A percentile compares a stretch with the other conserved stretches of the same genome.
These are phyloP conservation scores for Paracorniculantispora psalliotae DNA, from an alignment of 2,329 filamentous ascomycete species.

Conservation along the genomic window DNA sequence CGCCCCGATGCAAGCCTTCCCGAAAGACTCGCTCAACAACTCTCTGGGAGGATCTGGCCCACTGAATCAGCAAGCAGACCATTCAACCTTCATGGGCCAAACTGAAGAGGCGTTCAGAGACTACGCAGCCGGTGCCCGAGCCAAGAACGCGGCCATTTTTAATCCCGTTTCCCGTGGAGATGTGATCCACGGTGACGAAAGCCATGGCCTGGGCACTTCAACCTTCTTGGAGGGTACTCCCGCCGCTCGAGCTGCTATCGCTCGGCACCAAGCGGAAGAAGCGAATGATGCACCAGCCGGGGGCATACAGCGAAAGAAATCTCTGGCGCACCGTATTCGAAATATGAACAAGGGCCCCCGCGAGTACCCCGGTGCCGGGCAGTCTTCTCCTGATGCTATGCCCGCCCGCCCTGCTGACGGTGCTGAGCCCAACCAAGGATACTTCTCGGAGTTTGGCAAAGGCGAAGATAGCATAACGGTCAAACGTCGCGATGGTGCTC, in stretches of 20 bases:
- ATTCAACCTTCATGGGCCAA: conserved; percentile 80
- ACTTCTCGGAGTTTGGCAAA: conserved; percentile 72
- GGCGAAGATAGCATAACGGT: conserved; percentile 49
- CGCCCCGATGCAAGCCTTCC: conserved; percentile 95
- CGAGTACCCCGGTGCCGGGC: conserved; percentile 51
- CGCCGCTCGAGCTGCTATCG: conserved; percentile 73
- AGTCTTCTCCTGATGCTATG: conserved; percentile 35
- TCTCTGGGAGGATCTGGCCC: conserved; percentile 83
- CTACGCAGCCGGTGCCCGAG: conserved; percentile 48
- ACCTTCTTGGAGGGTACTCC: conserved; percentile 95
- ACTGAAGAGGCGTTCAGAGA: conserved; percentile 84
- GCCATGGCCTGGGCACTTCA: conserved; percentile 80
- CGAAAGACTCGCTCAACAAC: conserved; percentile 89
- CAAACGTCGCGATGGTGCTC: conserved; percentile 33
- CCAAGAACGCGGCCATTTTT: conserved; percentile 47
- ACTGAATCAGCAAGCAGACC: conserved; percentile 73
- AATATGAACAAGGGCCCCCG: conserved; percentile 71
- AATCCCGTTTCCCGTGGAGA: conserved; percentile 64
- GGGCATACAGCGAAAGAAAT: conserved; percentile 85
- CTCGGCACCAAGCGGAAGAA: conserved; percentile 67
- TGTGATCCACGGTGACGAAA: conserved; percentile 78
- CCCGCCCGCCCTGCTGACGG: conserved; percentile 29
- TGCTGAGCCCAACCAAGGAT: conserved; percentile 58
- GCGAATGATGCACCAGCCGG: conserved; percentile 51
- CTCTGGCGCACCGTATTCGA: conserved; percentile 84